These are phyloP conservation scores for Tuber calosporum DNA, from an alignment of 495 filamentous ascomycete species.

Conservation along the genomic window DNA sequence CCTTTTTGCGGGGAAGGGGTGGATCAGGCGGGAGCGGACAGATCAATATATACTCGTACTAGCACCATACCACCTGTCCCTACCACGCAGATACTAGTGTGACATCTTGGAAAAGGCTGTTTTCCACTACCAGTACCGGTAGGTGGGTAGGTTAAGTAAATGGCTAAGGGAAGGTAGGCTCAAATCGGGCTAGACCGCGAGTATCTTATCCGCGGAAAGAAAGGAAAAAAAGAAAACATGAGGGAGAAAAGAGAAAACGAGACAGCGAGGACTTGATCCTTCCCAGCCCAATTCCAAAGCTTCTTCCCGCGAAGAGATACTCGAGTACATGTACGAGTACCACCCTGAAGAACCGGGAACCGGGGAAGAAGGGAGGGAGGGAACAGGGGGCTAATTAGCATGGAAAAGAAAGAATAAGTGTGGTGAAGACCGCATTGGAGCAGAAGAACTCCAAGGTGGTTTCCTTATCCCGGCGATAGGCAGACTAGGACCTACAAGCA, in stretches of 20 bases:
- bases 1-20: background rate
- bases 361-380: background rate
- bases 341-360: background rate
- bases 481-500: too few relatives aligned
- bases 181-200: background rate
- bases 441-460: background rate
- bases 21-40: background rate
- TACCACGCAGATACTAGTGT: background rate
- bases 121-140: background rate
- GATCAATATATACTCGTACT: conserved; percentile 3
- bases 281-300: background rate
- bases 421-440: background rate
- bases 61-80: background rate
- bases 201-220: background rate
- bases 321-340: background rate
- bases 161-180: background rate
- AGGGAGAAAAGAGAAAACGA: background rate
- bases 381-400: background rate
- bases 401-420: background rate
- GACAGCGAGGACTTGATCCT: background rate
- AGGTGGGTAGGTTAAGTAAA: background rate
- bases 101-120: background rate
- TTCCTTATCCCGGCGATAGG: background rate
- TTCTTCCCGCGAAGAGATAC: background rate
- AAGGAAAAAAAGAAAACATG: background rate